Evolutionary conservation across 2,329 filamentous ascomycete species (phyloP), one percentile per base, ranked within the genome.

Genomic region (Helotiales sp.): DNA sequence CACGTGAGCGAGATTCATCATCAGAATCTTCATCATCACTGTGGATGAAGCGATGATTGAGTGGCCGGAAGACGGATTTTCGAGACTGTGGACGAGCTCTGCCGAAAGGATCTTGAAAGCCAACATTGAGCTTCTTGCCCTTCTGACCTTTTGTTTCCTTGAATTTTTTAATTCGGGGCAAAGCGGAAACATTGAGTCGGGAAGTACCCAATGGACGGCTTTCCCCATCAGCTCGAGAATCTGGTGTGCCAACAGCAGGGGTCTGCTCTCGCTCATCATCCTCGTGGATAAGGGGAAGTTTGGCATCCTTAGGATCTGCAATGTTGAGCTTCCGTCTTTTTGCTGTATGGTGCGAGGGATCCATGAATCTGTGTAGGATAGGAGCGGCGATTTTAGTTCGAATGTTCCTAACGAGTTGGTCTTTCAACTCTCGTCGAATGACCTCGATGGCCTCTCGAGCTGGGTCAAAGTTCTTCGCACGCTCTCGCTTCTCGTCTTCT

Each of bases 401-500:
- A 69, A 98, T 90, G 71, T 97, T 92, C 63, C 89, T 85, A 61
- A 98, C 85, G 33, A 99, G 78, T 72, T 96, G 95, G 70, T 96
- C 90, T 58, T 85, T 87, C 70, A 99, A 79, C 72, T 98, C 93
- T 53, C 85, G 84, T 52, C 88, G 84, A 53, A 97, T 82, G 44
- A 90, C 82, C 60, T 93, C 86, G 36, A 92, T 79, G 31, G 95
- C 93, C 70, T 96, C 93, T 49, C 80, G 77, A 4, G 93, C 90
- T n/a, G 95, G 93, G 72, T 99, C 93, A 63, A 97, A 84, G 70
- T 96, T 89, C 69, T 89, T 88, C 17, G 93, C 93, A 52, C 93
- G 81, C 66, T 93, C 88, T 69, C 86, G 87, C 76, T 95, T 97
- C 72, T 98, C 93, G 65, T 95, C 89, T 69, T 97, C 92, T 7